phyloP scores from a whole-genome alignment of 352 stramenopile genomes.

The Nothophytophthora sp. region DNA sequence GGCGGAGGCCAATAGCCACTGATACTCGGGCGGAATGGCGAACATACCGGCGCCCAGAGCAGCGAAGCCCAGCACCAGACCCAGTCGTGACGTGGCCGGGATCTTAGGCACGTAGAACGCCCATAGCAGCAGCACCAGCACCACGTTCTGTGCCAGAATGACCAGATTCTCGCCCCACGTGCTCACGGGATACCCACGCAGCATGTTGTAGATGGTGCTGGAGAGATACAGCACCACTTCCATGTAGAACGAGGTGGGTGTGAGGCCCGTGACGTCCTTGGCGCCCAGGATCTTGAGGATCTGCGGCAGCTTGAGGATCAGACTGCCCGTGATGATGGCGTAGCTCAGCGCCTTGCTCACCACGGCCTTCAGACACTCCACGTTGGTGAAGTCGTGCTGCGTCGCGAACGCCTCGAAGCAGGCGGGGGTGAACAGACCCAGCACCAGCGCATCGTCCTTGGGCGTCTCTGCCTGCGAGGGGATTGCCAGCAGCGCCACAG shows the following conservation, averaged over 20 bases:
- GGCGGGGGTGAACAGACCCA: slow-evolving; percentile 69
- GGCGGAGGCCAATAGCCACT: slow-evolving; percentile 74
- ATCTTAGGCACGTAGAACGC: slow-evolving; percentile 66
- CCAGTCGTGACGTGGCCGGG: slow-evolving; percentile 42
- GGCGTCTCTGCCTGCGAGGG: slow-evolving; percentile 9
- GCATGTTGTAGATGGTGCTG: slow-evolving; percentile 82
- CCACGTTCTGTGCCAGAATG: slow-evolving; percentile 84
- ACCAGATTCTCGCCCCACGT: slow-evolving; percentile 88
- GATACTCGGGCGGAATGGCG: slow-evolving; percentile 65
- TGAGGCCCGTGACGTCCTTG: slow-evolving; percentile 84
- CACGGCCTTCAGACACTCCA: slow-evolving; percentile 81
- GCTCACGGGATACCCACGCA: slow-evolving; percentile 82
- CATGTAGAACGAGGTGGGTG: slow-evolving; percentile 88
- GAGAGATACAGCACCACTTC: slow-evolving; percentile 85
- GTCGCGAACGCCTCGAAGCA: slow-evolving; percentile 85
- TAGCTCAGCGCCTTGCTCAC: slow-evolving; percentile 87
- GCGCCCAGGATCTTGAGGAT: slow-evolving; percentile 88
- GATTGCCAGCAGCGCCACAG: slow-evolving; percentile 12
- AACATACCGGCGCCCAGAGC: slow-evolving; percentile 55
- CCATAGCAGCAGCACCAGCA: slow-evolving; percentile 85
- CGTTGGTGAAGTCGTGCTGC: slow-evolving; percentile 82
- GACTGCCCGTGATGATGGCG: slow-evolving; percentile 82
- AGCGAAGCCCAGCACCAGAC: slow-evolving; percentile 49
- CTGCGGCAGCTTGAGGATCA: slow-evolving; percentile 89
- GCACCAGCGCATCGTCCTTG: slow-evolving; percentile 51